These are phyloP conservation scores for Aspergillus uvarum DNA, from an alignment of 2,329 filamentous ascomycete species.

Conservation along the genomic window DNA sequence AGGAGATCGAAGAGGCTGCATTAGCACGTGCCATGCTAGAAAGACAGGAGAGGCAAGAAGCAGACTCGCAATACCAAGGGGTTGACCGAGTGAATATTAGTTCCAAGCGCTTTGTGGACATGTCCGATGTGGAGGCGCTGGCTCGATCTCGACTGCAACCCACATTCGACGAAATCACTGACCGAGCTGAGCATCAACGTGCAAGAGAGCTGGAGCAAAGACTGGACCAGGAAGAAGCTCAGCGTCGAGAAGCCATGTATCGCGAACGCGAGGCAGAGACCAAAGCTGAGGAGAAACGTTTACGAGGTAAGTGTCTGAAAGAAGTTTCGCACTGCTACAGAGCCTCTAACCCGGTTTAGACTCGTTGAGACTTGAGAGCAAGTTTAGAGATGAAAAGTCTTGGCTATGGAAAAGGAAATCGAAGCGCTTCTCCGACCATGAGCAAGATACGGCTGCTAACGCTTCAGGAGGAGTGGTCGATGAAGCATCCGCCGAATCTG, in stretches of 20 bases:
- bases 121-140: slow-evolving; percentile 74
- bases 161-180: slow-evolving; percentile 78
- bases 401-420: slow-evolving; percentile 31
- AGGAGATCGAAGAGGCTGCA: slow-evolving; percentile 78
- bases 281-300: slow-evolving; percentile 30
- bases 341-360: slow-evolving; percentile 9
- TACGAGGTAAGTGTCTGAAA: slow-evolving; percentile 26
- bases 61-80: slow-evolving; percentile 59
- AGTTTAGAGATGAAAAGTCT: slow-evolving; percentile 25
- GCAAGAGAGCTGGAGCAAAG: slow-evolving; percentile 64
- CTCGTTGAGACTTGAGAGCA: slow-evolving; percentile 20
- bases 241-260: slow-evolving; percentile 55
- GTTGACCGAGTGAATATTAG: slow-evolving; percentile 67
- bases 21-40: slow-evolving; percentile 60
- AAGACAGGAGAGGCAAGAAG: slow-evolving; percentile 58
- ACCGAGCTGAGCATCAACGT: slow-evolving; percentile 70
- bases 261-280: slow-evolving; percentile 41
- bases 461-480: neutral
- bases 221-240: slow-evolving; percentile 64
- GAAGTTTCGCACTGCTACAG: neutral
- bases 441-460: slow-evolving; percentile 7
- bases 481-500: slow-evolving; percentile 3
- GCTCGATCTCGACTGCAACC: slow-evolving; percentile 76
- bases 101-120: slow-evolving; percentile 75
- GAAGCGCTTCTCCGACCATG: slow-evolving; percentile 20